Percentiles rank a stretch among this genome's conserved stretches.
phyloP scores from a whole-genome alignment of 1,284 basidiomycete species.

The Pseudozyma thailandica region DNA sequence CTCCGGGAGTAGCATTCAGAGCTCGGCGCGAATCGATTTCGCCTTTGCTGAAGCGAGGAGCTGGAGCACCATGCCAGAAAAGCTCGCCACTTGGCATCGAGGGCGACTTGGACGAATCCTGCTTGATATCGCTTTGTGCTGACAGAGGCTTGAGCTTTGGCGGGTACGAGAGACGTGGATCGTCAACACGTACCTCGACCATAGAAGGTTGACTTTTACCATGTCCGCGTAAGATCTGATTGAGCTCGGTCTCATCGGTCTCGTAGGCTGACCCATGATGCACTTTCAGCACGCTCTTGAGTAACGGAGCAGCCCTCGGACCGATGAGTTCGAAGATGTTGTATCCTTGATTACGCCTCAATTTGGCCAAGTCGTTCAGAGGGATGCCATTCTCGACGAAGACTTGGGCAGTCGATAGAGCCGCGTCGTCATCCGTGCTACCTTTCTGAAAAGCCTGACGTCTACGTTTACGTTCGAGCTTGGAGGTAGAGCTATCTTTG shows the following conservation, averaged over 20 bases:
- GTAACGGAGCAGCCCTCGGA: constrained; percentile 35
- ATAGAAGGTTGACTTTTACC: background rate
- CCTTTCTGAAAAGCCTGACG: constrained; percentile 10
- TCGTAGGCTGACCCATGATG: background rate
- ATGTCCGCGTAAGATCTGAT: constrained; percentile 8
- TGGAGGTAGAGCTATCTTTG: constrained; percentile 35
- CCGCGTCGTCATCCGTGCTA: background rate
- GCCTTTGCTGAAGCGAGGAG: constrained; percentile 57
- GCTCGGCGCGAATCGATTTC: constrained; percentile 61
- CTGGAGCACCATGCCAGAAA: constrained; percentile 25
- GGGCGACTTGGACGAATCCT: background rate
- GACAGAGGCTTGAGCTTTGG: constrained; percentile 35
- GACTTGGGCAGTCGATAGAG: background rate
- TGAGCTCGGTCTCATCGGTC: background rate
- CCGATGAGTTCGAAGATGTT: constrained; percentile 63
- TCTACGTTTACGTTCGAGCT: constrained; percentile 29
- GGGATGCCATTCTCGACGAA: background rate
- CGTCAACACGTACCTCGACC: constrained; percentile 48
- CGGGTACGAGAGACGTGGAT: constrained; percentile 61
- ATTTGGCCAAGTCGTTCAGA: constrained; percentile 17
- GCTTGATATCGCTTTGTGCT: background rate
- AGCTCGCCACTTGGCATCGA: constrained; percentile 9
- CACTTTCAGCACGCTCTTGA: constrained; percentile 53
- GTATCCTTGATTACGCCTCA: constrained; percentile 48
- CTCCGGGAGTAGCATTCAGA: constrained; percentile 31